Base-by-base conservation (phyloP, 768 basidiomycete species). In the Phaffia australis region DNA sequence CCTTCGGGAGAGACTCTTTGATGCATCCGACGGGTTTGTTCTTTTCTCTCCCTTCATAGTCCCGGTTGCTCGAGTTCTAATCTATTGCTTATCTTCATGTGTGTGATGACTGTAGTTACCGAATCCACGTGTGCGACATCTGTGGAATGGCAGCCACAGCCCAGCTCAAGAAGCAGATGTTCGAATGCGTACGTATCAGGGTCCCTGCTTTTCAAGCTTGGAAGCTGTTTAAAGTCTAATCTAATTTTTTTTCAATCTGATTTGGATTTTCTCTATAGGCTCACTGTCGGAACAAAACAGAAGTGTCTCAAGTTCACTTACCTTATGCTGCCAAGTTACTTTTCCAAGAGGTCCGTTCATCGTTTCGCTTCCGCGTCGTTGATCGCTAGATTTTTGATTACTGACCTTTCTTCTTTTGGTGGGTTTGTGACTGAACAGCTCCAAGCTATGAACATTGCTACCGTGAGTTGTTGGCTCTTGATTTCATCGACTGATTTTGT, bases 121-220 rank as follows among this genome's bases (percentile, higher is more conserved):
- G 93, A 52, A 78, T 97, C 48, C 93, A 97, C 74, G 90, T 95
- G 69, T 97, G 93, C 75, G 93, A 95, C 74, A 92, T 95, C 70
- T 97, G 95, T 74, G 94, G 95, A 70, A 79, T 99, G 65, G 94
- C 93, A 16, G 93, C 95, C 2, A 94, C 98, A 74, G 95, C 95
- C 23, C 97, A 98, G 76, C 81, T 99, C 84, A 97, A 98, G 87
- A 97, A 97, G 78, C 94, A 97, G 82, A 92, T 85, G 49, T 98
- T 97, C 76, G 91, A 98, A 79, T 99, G 95, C 75, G 60, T 48
- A 35, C 42, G 69, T 69, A 27, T 46, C 3, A 3, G 25, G 21
- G 21, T 27, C 16, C 50, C 65, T 65, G 18, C n/a, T 29, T 56
- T 32, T 30, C 35, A 1, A 29, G n/a, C 7, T 6, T 21, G 52